Conservation (phyloP, 1,139 yeast species). For the Hyphopichia burtonii region DNA sequence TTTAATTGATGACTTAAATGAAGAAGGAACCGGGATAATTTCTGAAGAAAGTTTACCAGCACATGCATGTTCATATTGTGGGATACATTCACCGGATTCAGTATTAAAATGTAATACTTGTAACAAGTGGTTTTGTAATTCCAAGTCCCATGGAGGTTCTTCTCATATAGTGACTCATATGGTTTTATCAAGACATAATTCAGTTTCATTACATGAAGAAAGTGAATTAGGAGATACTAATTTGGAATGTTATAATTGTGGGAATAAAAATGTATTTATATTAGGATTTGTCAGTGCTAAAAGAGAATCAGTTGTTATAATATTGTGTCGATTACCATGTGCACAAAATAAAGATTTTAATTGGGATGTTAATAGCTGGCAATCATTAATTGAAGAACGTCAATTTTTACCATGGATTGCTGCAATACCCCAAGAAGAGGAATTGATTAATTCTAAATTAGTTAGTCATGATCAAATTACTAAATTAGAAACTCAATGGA, state of each 20-base stretch:
- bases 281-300: slow-evolving; percentile 89
- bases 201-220: slow-evolving; percentile 72
- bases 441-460: slow-evolving; percentile 50
- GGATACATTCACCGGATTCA: slow-evolving; percentile 61
- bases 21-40: slow-evolving; percentile 6
- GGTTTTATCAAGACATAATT: slow-evolving; percentile 76
- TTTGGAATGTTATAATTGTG: slow-evolving; percentile 90
- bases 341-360: slow-evolving; percentile 70
- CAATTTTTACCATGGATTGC: slow-evolving; percentile 83
- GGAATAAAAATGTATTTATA: slow-evolving; percentile 74
- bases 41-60: slow-evolving; percentile 17
- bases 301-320: slow-evolving; percentile 81
- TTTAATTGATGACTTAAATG: slow-evolving; percentile 5
- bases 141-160: slow-evolving; percentile 58
- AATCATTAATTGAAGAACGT: slow-evolving; percentile 77
- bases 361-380: slow-evolving; percentile 93
- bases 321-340: slow-evolving; percentile 87
- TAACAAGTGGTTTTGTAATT: slow-evolving; percentile 88
- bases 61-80: slow-evolving; percentile 74
- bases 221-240: slow-evolving; percentile 83
- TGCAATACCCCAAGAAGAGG: slow-evolving; percentile 62
- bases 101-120: slow-evolving; percentile 80
- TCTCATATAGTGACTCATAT: slow-evolving; percentile 88
- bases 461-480: slow-evolving; percentile 67
- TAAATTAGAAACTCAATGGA: slow-evolving; percentile 81